phyloP scores from a whole-genome alignment of 305 asterid genomes.

The Solanum aculeatissimum region DNA sequence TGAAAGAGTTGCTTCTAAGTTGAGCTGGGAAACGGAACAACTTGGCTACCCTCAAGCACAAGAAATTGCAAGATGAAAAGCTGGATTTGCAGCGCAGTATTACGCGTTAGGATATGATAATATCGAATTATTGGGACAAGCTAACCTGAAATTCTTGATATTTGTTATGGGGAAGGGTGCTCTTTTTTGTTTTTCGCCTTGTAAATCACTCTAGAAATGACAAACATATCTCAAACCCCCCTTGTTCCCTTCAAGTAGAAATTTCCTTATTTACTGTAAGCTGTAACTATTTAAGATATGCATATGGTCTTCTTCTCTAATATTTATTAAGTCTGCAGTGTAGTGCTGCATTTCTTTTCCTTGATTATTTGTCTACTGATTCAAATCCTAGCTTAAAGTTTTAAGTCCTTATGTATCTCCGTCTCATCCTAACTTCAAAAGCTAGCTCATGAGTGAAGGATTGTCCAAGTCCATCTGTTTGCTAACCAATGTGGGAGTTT shows the following conservation, averaged over 20 bases:
- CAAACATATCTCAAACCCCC: background rate
- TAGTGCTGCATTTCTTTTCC: no score
- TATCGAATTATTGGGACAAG: constrained; percentile 12
- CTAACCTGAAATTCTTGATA: constrained; percentile 23
- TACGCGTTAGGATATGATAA: background rate
- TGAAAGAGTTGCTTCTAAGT: constrained; percentile 68
- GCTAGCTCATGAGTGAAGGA: no score
- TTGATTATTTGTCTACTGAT: background rate
- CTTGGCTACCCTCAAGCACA: constrained; percentile 43
- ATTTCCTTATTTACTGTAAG: background rate
- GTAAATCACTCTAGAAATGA: background rate
- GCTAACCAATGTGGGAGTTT: no score
- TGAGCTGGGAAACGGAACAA: constrained; percentile 91
- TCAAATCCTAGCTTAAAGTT: no score
- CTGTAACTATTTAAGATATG: background rate
- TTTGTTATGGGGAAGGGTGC: background rate
- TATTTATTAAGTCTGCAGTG: background rate
- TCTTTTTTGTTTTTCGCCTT: background rate
- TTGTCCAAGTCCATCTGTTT: no score
- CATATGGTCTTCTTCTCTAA: background rate
- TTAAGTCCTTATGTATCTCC: background rate
- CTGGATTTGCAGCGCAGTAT: constrained; percentile 1
- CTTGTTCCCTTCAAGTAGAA: background rate
- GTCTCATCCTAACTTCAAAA: no score
- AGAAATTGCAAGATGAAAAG: constrained; percentile 51